Conservation (phyloP, 2,329 filamentous ascomycete genomes). For the Fusarium camptoceras region DNA sequence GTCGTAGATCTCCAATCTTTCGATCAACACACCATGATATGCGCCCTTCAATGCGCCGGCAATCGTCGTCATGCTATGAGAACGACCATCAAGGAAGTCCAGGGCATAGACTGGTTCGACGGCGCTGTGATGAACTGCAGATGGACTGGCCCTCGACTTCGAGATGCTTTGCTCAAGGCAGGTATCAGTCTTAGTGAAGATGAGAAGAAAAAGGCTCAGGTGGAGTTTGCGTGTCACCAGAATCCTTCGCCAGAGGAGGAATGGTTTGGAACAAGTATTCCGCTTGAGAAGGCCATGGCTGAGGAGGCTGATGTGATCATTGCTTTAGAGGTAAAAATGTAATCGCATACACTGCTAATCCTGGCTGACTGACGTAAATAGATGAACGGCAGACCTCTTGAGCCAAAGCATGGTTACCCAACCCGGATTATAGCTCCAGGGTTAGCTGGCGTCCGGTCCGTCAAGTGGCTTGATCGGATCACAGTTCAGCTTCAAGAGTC, state of each 20-base stretch:
- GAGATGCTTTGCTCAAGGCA: neutral
- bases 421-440: neutral
- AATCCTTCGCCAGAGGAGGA: neutral
- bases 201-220: neutral
- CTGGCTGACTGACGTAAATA: neutral
- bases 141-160: neutral
- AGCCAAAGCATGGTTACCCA: neutral
- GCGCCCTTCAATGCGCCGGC: neutral
- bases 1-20: neutral
- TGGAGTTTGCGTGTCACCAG: neutral
- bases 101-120: neutral
- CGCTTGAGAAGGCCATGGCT: neutral
- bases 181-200: neutral
- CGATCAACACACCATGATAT: neutral
- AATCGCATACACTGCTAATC: accelerated
- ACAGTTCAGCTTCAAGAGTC: neutral
- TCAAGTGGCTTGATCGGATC: neutral
- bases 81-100: neutral
- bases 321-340: neutral
- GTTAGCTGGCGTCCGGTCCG: neutral
- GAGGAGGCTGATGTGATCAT: neutral
- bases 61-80: neutral
- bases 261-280: neutral
- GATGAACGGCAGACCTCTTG: neutral
- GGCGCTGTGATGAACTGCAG: neutral